phyloP scores from a whole-genome alignment of 2,329 filamentous ascomycete species.

The Fusarium redolens region DNA sequence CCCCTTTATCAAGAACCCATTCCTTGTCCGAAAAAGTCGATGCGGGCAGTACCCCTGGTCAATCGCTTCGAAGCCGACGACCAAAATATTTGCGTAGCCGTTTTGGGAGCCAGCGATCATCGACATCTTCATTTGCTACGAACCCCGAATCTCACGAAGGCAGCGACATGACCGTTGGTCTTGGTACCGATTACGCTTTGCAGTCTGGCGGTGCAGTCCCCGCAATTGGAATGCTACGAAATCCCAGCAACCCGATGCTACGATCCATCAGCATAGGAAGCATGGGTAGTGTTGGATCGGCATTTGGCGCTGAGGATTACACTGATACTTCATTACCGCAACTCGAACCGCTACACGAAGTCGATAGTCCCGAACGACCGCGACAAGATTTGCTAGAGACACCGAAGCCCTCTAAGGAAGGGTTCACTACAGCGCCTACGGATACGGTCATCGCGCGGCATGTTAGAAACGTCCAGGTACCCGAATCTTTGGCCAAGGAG shows the following conservation, averaged over 20 bases:
- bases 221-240: conserved; percentile 61
- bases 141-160: conserved; percentile 66
- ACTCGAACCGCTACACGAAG: conserved; percentile 63
- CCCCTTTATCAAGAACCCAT: conserved; percentile 49
- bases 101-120: conserved; percentile 68
- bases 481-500: conserved; percentile 86
- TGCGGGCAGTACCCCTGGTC: conserved; percentile 59
- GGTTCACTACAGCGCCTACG: conserved; percentile 72
- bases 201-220: conserved; percentile 83
- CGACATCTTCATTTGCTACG: conserved; percentile 68
- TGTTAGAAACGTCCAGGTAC: conserved; percentile 89
- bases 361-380: conserved; percentile 55
- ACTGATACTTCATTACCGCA: conserved; percentile 59
- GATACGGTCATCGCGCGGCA: conserved; percentile 91
- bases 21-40: conserved; percentile 52
- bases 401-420: conserved; percentile 70
- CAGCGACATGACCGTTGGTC: conserved; percentile 78
- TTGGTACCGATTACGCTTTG: conserved; percentile 80
- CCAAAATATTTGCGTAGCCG: conserved; percentile 70
- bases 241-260: conserved; percentile 68
- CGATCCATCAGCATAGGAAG: conserved; percentile 89
- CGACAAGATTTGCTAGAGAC: conserved; percentile 70
- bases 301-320: conserved; percentile 67
- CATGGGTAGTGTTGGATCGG: conserved; percentile 87
- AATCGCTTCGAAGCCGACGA: conserved; percentile 59